A percentile compares a stretch with the other conserved stretches of the same genome.
phyloP scores from a whole-genome alignment of 768 basidiomycete species.

The Phanerochaete carnosa region DNA sequence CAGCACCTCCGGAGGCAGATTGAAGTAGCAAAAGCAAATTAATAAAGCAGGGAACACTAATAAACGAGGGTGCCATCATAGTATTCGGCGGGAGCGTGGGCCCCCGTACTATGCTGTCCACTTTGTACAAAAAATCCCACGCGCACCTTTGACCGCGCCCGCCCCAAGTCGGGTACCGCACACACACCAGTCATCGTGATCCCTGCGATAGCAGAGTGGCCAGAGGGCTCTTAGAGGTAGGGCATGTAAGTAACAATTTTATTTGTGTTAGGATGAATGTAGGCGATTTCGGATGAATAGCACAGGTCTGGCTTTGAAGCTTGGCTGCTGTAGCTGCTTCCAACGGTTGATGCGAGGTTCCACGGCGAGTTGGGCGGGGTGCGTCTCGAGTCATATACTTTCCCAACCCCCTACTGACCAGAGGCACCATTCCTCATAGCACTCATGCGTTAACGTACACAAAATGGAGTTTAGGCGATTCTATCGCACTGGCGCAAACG shows the following conservation, averaged over 20 bases:
- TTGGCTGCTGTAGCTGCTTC: not conserved
- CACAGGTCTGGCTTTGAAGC: not conserved
- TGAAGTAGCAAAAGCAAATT: too few species aligned
- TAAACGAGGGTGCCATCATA: too few species aligned
- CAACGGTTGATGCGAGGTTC: not conserved
- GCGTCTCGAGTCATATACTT: not conserved
- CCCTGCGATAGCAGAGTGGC: not conserved
- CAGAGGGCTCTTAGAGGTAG: not conserved
- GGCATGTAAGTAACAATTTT: not conserved
- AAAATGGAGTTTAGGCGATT: not conserved
- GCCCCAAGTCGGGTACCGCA: not conserved
- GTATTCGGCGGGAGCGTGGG: too few species aligned
- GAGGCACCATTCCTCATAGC: not conserved
- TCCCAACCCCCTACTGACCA: not conserved
- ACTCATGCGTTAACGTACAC: not conserved
- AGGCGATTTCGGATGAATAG: not conserved
- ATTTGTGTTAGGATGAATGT: not conserved
- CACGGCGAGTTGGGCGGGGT: not conserved
- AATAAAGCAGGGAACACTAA: too few species aligned
- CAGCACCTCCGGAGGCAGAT: too few species aligned
- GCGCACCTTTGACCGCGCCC: too few species aligned
- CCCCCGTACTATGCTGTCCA: too few species aligned
- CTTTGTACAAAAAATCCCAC: too few species aligned
- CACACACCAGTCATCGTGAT: not conserved
- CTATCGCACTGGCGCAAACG: not conserved